Base-by-base conservation (phyloP, 257 asterid genomes). In the Avicennia marina region DNA sequence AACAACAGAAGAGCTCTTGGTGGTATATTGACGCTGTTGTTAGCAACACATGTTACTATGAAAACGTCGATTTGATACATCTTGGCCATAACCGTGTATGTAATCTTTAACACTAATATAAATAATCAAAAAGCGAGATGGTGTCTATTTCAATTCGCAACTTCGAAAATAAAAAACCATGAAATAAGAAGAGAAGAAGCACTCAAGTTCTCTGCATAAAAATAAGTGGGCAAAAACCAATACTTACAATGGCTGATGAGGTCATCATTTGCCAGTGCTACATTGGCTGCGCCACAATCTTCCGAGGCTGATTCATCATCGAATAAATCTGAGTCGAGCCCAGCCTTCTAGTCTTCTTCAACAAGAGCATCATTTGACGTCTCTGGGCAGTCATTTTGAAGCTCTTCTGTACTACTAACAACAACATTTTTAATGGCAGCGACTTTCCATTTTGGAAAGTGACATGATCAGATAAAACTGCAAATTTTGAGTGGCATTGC, bases 401-500 rank as follows among this genome's bases (percentile, higher is more conserved):
- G 81, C 73, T 74, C 77, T 49, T 84, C 84, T 74, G 58, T 76
- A 40, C 21, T 53, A 50, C 70, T 63, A 63, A 61, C 81, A 63
- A 57, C 39, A 68, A 53, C 60, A 63, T 64, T 39, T 24, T n/a
- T n/a, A 56, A 70, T 11, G 76, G 42, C 65, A 53, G 54, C 25
- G 67, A 62, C 54, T 67, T 81, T 52, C 83, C 94, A 64, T 65
- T 67, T 51, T 31, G 73, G 43, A 58, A 44, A 60, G 79, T 24
- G 64, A 80, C 43, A 56, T 62, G 54, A 67, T 88, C 95, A 29
- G 98, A 88, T 43, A 91, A 69, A 51, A 80, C 87, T 40, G 70
- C 87, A 53, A 80, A 86, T 20, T 69, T 78, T 66, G 66, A 75
- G 62, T 38, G 88, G 89, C 84, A 75, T 85, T 44, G 78, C 87